phyloP scores from a whole-genome alignment of 176 grass and related monocot genomes.

The Carex littledalei region DNA sequence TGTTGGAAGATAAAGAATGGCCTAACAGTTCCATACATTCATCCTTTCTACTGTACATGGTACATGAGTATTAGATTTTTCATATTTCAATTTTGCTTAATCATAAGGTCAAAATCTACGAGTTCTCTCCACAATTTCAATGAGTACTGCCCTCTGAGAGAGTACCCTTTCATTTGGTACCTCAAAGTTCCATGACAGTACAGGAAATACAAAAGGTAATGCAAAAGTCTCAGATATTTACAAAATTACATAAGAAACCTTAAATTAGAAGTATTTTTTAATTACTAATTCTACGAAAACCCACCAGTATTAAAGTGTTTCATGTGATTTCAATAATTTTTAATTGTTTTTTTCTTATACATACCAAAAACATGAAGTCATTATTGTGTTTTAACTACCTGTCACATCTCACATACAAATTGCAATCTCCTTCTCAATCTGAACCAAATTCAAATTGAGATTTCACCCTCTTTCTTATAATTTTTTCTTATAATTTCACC shows the following conservation, averaged over 20 bases:
- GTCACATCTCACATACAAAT: no score
- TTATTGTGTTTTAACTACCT: conserved; percentile 7
- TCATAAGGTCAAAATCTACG: neutral
- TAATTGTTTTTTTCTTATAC: neutral
- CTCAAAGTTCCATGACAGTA: neutral
- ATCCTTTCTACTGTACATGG: neutral
- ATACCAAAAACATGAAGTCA: neutral
- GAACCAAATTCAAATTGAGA: no score
- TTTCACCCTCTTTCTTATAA: no score
- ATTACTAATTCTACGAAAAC: neutral
- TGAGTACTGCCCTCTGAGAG: neutral
- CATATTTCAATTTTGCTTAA: neutral
- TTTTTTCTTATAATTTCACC: no score
- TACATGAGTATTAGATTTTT: neutral
- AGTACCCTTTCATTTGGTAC: neutral
- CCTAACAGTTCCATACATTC: neutral
- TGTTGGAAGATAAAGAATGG: neutral
- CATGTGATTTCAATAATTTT: neutral
- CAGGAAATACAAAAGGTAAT: neutral
- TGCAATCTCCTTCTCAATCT: no score
- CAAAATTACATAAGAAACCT: neutral
- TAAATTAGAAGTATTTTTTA: neutral
- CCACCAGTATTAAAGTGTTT: neutral
- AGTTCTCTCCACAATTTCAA: neutral
- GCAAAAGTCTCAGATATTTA: neutral